Base-by-base conservation (phyloP, 1,284 basidiomycete species). In the Fomitopsis betulina region DNA sequence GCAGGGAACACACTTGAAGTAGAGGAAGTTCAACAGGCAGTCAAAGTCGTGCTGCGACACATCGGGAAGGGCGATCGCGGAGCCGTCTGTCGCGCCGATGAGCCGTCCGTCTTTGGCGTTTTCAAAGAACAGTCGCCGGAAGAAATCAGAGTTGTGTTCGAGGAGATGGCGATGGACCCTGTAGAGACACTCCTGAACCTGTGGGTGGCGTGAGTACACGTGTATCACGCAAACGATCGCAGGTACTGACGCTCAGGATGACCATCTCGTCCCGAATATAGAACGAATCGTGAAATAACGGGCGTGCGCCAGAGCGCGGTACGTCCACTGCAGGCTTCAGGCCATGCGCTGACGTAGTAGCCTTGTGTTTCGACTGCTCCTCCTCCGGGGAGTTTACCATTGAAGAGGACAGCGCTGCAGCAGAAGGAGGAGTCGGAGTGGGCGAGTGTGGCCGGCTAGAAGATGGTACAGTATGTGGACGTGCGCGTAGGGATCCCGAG, bases 111-210 rank as follows among this genome's bases (percentile, higher is more conserved):
- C 62, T 52, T 62, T 62, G 21, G 64, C 62, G 23, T 63, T 56
- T 5, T 32, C 25, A 42, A 55, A 50, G 60, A 73, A 72, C 57
- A 74, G 60, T 35, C 68, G 67, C 13, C 62, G 58, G 65, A 74
- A 73, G 60, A 66, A 72, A 8, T 65, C 63, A 23, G 73, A 73
- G 56, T 73, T 68, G 19, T 68, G 64, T 54, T 66, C 60, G 8
- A 74, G 63, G 58, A 72, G 68, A 59, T 72, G 67, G 12, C 68
- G 67, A 59, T 73, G 73, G 10, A 73, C 63, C 54, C 67, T 69
- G 67, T 70, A 73, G 12, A 68, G 60, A 17, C 64, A 60, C 47
- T 60, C 60, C 49, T 70, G 65, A 10, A 72, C 70, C 73, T 74
- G 54, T 8, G 2, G 21, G 32, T 33, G 25, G 25, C 10, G 38